Evolutionary conservation across 192 early-diverging fungal genomes (phyloP).

Genomic region (Podila minutissima): DNA sequence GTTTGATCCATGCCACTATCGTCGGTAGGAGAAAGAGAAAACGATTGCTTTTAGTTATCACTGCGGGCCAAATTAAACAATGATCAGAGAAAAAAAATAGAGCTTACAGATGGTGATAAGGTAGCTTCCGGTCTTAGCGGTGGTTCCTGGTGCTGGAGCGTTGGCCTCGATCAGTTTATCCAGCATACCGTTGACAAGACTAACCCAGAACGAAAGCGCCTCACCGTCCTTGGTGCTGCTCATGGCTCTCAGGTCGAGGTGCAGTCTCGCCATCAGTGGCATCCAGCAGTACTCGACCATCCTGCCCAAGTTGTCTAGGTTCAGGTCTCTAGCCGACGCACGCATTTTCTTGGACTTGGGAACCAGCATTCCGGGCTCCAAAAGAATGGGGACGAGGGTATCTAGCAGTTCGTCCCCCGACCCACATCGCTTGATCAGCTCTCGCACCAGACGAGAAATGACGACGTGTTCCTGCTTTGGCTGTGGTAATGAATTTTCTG

Average conservation of each 20-base stretch:
- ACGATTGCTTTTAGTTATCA: not conserved
- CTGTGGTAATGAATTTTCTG: constrained; percentile 27
- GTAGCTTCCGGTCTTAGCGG: constrained; percentile 35
- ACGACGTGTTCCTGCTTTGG: constrained; percentile 21
- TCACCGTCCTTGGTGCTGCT: constrained; percentile 26
- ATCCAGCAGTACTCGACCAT: constrained; percentile 45
- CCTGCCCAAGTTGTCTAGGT: constrained; percentile 17
- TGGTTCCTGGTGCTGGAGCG: constrained; percentile 12
- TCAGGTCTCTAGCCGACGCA: constrained; percentile 23
- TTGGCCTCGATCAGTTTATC: constrained; percentile 38
- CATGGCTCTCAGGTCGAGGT: constrained; percentile 4
- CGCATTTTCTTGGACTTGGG: constrained; percentile 33
- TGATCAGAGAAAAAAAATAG: not conserved
- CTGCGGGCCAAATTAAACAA: not conserved
- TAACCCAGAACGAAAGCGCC: constrained; percentile 33
- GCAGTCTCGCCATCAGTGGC: constrained; percentile 35
- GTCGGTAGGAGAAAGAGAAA: not conserved
- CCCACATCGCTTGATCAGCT: constrained; percentile 38
- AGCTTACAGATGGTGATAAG: constrained; percentile 36
- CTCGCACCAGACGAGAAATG: constrained; percentile 18
- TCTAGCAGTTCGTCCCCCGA: constrained; percentile 35
- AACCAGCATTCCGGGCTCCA: constrained; percentile 43
- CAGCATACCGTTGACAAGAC: constrained; percentile 32
- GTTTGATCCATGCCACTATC: constrained; percentile 47
- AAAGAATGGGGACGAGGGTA: constrained; percentile 19